A percentile compares a stretch with the other conserved stretches of the same genome.
These are phyloP conservation scores for Irineochytrium annulatum DNA, from an alignment of 192 early-diverging fungal genomes.

Conservation along the genomic window DNA sequence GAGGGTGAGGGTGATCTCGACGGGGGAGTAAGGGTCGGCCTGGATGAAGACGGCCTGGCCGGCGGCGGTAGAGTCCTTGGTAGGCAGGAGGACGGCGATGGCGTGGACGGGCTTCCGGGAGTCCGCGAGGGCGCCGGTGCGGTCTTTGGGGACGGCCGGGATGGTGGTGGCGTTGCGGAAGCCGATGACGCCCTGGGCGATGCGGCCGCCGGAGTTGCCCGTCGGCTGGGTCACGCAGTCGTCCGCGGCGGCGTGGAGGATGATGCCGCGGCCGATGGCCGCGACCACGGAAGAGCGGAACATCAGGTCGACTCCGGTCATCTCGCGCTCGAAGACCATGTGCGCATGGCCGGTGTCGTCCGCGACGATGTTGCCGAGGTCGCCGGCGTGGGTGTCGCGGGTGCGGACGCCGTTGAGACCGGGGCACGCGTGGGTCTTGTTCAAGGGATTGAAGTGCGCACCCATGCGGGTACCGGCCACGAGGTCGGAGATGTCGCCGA, in stretches of 20 bases:
- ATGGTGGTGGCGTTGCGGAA: no score
- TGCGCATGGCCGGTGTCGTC: slow-evolving; percentile 7
- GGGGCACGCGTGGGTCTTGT: background rate
- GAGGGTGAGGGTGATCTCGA: slow-evolving; percentile 2
- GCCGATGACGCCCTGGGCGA: slow-evolving; percentile 18
- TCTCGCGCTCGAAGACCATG: background rate
- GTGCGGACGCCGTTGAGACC: background rate
- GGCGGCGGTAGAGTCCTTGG: background rate
- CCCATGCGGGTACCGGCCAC: background rate
- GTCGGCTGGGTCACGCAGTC: slow-evolving; percentile 24
- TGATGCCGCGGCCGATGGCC: slow-evolving; percentile 11
- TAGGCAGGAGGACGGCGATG: background rate
- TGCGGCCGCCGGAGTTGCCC: slow-evolving; percentile 9
- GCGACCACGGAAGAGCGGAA: background rate
- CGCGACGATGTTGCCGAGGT: slow-evolving; percentile 17
- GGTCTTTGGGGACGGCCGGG: no score
- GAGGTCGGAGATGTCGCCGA: background rate
- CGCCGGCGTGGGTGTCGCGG: slow-evolving; percentile 4
- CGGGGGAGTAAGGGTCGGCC: background rate
- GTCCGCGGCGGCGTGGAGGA: slow-evolving; percentile 9
- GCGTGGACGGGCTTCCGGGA: no score
- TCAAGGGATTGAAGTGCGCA: background rate
- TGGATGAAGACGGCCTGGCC: slow-evolving; percentile 4
- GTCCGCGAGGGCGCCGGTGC: no score
- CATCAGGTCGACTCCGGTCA: background rate